Conservation (phyloP, 768 basidiomycete genomes). For the Termitomyces titanicus region DNA sequence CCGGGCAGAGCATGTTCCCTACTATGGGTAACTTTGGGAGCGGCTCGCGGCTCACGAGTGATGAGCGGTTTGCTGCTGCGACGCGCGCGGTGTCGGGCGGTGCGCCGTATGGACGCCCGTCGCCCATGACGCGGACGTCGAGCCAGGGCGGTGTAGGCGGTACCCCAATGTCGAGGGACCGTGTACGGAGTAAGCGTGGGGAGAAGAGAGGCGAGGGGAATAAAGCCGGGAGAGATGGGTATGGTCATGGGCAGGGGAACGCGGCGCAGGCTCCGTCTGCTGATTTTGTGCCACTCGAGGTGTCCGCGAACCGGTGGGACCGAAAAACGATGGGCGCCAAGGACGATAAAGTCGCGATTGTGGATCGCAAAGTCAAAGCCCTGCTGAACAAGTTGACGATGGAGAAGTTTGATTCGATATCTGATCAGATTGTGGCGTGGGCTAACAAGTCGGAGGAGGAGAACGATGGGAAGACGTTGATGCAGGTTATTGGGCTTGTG, state of each 20-base stretch:
- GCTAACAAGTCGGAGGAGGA: conserved; percentile 92
- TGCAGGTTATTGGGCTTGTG: conserved; percentile 92
- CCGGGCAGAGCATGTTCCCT: conserved; percentile 34
- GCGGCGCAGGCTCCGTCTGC: conserved; percentile 25
- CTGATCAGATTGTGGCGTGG: conserved; percentile 92
- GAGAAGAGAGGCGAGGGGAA: conserved; percentile 63
- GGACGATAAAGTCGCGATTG: conserved; percentile 75
- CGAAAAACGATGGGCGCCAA: conserved; percentile 39
- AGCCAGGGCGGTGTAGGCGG: conserved; percentile 59
- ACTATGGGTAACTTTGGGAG: conserved; percentile 67
- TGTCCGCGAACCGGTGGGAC: conserved; percentile 84
- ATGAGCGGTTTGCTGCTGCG: conserved; percentile 57
- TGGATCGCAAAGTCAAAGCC: conserved; percentile 90
- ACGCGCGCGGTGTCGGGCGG: conserved; percentile 56
- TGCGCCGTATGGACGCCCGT: conserved; percentile 50
- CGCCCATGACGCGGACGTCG: conserved; percentile 64
- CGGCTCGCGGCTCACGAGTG: conserved; percentile 57
- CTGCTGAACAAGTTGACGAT: conserved; percentile 95
- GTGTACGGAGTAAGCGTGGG: conserved; percentile 83
- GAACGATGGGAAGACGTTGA: conserved; percentile 90
- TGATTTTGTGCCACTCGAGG: conserved; percentile 77
- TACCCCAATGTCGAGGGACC: conserved; percentile 46
- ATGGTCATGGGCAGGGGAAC: conserved; percentile 26
- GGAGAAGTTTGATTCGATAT: conserved; percentile 96
- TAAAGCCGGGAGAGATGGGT: conserved; percentile 35